Base-by-base conservation (phyloP, 2,329 filamentous ascomycete genomes). In the Phialophora chinensis region DNA sequence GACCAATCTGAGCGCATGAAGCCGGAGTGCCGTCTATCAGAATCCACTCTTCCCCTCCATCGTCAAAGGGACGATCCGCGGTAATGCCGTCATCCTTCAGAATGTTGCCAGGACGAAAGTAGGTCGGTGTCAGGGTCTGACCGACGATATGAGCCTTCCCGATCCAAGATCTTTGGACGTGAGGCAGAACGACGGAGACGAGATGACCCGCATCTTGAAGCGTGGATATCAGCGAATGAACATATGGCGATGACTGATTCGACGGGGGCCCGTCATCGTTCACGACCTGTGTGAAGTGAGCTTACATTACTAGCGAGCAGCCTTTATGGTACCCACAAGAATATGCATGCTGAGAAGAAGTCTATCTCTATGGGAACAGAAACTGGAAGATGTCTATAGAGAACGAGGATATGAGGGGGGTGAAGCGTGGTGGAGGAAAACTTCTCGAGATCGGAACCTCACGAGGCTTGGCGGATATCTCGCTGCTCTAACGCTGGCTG, bases 121-220 rank as follows among this genome's bases (percentile, higher is more conserved):
- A 97, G 31, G 87, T 85, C 8, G 93, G 93, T 76, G 90, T 92
- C 68, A 96, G 87, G 10, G 91, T 91, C 77, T 94, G 90, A 64
- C 93, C 93, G 74, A 98, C 93, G 75, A 98, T 91, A 79, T 98
- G 95, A 2, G 95, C 95, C 83, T 99, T 99, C 73, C 93, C 93
- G 74, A 99, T 98, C 95, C 95, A 99, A 64, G 93, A 97, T 69
- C 94, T 89, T 80, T 99, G 95, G 6, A 89, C 90, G 77, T 97
- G 88, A 1, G 95, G 95, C 14, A 99, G 87, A 70, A 95, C 90
- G 58, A 99, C 93, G 7, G 92, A 96, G 67, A 98, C 92, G n/a
- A 82, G 85, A 79, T 97, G 94, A 7, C 93, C 93, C 35, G 90
- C 88, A 64, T 83, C 79, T 77, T 92, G 66, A 59, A 95, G 88